These are phyloP conservation scores for Saccharum hybrid DNA, from an alignment of 202 grass and related monocot species.

Conservation along the genomic window DNA sequence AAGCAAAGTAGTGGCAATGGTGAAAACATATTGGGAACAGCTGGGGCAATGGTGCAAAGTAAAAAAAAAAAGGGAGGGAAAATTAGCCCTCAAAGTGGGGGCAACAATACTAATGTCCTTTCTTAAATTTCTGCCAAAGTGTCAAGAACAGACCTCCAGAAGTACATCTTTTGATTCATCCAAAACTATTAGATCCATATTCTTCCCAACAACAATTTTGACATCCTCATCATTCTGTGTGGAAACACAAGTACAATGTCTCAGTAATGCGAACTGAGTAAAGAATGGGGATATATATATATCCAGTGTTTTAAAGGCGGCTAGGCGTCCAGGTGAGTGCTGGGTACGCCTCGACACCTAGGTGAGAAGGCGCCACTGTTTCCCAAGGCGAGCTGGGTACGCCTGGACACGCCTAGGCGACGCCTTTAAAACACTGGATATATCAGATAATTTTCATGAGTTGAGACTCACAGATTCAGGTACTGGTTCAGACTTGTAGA, in stretches of 20 bases:
- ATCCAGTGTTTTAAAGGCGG: too few relatives aligned
- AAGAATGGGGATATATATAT: slow-evolving; percentile 9
- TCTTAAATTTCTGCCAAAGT: slow-evolving; percentile 32
- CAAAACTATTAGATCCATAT: slow-evolving; percentile 85
- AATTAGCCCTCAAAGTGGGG: background rate
- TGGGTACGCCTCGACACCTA: too few relatives aligned
- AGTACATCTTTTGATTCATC: slow-evolving; percentile 98
- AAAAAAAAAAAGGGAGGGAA: background rate
- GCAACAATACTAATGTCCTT: background rate
- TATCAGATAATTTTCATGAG: slow-evolving; percentile 24
- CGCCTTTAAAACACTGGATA: background rate
- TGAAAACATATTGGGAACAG: too few relatives aligned
- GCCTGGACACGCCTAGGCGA: too few relatives aligned
- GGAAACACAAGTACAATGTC: slow-evolving; percentile 33
- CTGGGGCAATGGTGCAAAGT: too few relatives aligned
- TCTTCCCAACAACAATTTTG: slow-evolving; percentile 95
- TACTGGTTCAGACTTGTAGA: slow-evolving; percentile 86
- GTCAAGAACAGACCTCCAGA: slow-evolving; percentile 68
- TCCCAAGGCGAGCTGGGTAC: too few relatives aligned
- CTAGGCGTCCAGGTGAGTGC: too few relatives aligned
- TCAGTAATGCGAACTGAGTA: background rate
- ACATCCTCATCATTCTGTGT: slow-evolving; percentile 87
- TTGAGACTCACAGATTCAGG: slow-evolving; percentile 69
- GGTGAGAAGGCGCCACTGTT: too few relatives aligned
- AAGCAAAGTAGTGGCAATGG: too few relatives aligned